phyloP scores from a whole-genome alignment of 1,284 basidiomycete species.

The Trametes polyzona region DNA sequence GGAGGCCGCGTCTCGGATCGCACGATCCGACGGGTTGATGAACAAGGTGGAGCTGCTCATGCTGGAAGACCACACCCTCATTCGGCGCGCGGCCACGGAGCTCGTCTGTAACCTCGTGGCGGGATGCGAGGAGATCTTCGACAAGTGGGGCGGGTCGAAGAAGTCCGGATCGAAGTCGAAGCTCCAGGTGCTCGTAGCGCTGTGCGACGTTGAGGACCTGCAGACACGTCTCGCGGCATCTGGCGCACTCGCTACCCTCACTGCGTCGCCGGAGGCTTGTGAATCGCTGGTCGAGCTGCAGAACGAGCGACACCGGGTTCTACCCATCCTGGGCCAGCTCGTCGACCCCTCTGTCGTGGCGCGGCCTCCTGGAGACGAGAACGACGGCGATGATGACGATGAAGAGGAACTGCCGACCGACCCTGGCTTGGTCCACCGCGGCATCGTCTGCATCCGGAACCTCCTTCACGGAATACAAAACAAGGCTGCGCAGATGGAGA shows the following conservation, averaged over 20 bases:
- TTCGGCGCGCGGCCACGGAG: constrained; percentile 88
- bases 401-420: constrained; percentile 40
- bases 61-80: constrained; percentile 81
- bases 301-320: constrained; percentile 58
- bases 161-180: constrained; percentile 56
- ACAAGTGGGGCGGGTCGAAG: constrained; percentile 60
- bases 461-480: constrained; percentile 55
- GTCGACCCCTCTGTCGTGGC: constrained; percentile 55
- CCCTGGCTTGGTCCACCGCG: constrained; percentile 75
- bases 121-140: constrained; percentile 76
- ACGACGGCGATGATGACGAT: constrained; percentile 38
- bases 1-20: constrained; percentile 67
- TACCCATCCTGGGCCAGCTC: constrained; percentile 65
- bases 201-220: constrained; percentile 84
- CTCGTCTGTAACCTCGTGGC: constrained; percentile 92
- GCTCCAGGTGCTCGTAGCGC: constrained; percentile 81
- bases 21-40: constrained; percentile 62
- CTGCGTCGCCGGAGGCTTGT: constrained; percentile 66
- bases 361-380: constrained; percentile 36
- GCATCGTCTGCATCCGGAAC: constrained; percentile 71
- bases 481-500: constrained; percentile 39
- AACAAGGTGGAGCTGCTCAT: constrained; percentile 80
- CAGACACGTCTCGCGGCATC: constrained; percentile 84
- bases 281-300: constrained; percentile 64
- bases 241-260: constrained; percentile 83